Base-by-base conservation (phyloP, 768 basidiomycete species). In the Pisolithus sp. region DNA sequence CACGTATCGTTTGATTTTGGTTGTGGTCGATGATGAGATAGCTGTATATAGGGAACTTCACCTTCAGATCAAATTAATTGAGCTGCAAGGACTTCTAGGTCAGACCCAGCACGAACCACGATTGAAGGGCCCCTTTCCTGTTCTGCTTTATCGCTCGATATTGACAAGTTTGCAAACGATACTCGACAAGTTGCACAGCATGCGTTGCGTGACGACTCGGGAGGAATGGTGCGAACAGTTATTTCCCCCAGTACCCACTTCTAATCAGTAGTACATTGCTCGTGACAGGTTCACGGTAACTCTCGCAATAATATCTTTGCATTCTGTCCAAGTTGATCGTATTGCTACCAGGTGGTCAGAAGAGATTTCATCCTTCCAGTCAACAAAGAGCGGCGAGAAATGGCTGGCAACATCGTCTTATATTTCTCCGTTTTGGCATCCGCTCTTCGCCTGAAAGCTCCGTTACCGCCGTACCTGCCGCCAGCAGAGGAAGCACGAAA, bases 121-220 rank as follows among this genome's bases (percentile, higher is more conserved):
- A 28, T 67, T 97, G 52, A 99, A 98, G 64, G 96, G 96, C 0
- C 93, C 94, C 0, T 98, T 97, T 70, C 95, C 95, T 2, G 80
- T 89, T 15, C 69, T 79, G 45, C 71, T 93, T 8, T 99, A 98
- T 61, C 84, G 90, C 12, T 82, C 85, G 7, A 82, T 93, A 55
- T 71, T 93, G 68, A 85, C 82, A 1, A 87, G 88, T 59, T 61
- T 93, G 55, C 91, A 95, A 66, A 83, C 82, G 1, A 92, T 94
- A 30, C 69, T 95, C 55, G 93, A 94, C 61, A 85, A 80, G 62
- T 69, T 99, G 51, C 96, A 98, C 65, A 89, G 90, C 57, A 96
- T 98, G 88, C 81, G 94, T 26, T 94, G 92, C 65, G 94, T 97
- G n/a, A 96, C 90, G 5, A 93, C 92, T 0, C 78, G 91, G 38